Evolutionary conservation across 176 grass and related monocot genomes (phyloP).

Genomic region (Zizania latifolia): DNA sequence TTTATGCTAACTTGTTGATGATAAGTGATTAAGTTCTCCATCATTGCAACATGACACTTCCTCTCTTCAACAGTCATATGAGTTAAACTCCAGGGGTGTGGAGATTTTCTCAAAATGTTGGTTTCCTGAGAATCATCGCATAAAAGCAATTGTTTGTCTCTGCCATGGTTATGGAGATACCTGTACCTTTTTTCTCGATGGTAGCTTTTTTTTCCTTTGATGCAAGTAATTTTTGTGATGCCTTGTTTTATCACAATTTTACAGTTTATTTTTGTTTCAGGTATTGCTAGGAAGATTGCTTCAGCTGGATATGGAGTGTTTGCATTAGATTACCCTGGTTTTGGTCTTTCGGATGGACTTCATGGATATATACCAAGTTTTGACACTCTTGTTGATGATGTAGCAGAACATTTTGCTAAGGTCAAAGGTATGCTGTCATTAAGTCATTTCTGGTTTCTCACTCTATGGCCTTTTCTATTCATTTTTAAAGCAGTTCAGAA

Average conservation of each 20-base stretch:
- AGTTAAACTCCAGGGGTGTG: slow-evolving; percentile 75
- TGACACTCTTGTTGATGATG: slow-evolving; percentile 66
- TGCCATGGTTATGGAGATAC: slow-evolving; percentile 98
- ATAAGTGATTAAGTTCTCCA: not conserved
- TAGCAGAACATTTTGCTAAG: slow-evolving; percentile 70
- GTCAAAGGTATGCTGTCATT: slow-evolving; percentile 63
- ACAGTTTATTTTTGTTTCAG: slow-evolving; percentile 35
- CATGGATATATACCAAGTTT: slow-evolving; percentile 93
- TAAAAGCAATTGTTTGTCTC: slow-evolving; percentile 82
- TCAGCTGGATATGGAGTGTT: slow-evolving; percentile 84
- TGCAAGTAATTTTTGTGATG: slow-evolving; percentile 15
- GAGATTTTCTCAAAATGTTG: slow-evolving; percentile 96
- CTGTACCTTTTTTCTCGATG: slow-evolving; percentile 98
- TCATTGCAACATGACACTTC: not conserved
- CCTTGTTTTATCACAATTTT: slow-evolving; percentile 14
- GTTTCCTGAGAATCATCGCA: slow-evolving; percentile 53
- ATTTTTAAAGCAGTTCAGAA: not conserved
- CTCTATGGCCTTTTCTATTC: not conserved
- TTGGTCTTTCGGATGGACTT: slow-evolving; percentile 95
- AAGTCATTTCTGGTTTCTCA: not conserved
- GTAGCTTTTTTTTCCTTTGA: slow-evolving; percentile 35
- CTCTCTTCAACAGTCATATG: slow-evolving; percentile 53
- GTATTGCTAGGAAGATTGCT: slow-evolving; percentile 78
- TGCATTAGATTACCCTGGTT: slow-evolving; percentile 92
- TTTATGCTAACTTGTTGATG: slow-evolving; percentile 15